Evolutionary conservation across 805 yeast species (phyloP).

Genomic region (Ascoidea asiatica): DNA sequence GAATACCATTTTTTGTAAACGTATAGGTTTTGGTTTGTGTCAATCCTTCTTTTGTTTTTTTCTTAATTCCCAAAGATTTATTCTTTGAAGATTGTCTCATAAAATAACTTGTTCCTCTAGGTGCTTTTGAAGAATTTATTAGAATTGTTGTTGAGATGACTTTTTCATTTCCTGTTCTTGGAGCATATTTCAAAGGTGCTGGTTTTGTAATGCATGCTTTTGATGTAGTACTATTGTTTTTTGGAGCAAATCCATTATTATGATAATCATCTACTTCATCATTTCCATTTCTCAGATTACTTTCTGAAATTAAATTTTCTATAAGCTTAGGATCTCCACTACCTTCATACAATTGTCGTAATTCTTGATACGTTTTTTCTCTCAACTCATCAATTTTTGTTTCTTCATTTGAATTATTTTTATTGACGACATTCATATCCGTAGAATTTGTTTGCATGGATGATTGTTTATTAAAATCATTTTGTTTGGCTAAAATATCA

Average conservation of each 20-base stretch:
- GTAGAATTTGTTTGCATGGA: background rate
- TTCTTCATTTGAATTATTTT: background rate
- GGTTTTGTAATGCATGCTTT: slow-evolving; percentile 5
- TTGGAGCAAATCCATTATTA: background rate
- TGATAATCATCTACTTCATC: background rate
- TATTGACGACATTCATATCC: background rate
- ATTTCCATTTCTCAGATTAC: too few relatives aligned
- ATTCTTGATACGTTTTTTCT: background rate
- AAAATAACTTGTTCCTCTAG: background rate
- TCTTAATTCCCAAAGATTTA: too few relatives aligned
- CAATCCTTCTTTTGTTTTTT: too few relatives aligned
- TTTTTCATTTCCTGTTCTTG: too few relatives aligned
- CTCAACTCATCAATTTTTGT: background rate
- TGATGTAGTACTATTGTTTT: background rate
- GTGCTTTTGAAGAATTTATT: background rate
- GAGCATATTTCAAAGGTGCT: too few relatives aligned
- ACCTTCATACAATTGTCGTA: background rate
- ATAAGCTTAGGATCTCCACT: background rate
- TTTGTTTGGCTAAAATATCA: background rate
- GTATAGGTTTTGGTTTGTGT: too few relatives aligned
- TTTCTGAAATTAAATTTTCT: background rate
- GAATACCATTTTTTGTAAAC: too few relatives aligned
- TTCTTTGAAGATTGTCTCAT: too few relatives aligned
- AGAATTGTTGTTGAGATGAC: background rate
- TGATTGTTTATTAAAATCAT: background rate